A percentile compares a stretch with the other conserved stretches of the same genome.
phyloP scores from a whole-genome alignment of 352 stramenopile genomes.

The Phytophthora tentaculata region DNA sequence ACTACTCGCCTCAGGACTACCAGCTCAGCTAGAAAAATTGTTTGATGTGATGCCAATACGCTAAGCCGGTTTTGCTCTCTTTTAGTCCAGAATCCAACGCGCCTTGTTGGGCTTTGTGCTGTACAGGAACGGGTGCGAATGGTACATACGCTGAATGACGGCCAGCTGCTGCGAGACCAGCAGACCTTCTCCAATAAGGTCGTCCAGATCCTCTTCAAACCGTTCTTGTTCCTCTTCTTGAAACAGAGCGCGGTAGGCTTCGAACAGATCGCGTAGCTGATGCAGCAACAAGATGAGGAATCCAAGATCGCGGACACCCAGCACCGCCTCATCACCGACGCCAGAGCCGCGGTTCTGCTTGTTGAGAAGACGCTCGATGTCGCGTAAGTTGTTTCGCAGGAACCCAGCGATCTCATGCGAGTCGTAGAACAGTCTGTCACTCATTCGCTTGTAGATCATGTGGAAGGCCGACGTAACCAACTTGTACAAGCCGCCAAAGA shows the following conservation, averaged over 20 bases:
- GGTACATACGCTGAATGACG: constrained; percentile 90
- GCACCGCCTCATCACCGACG: constrained; percentile 37
- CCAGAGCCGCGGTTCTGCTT: constrained; percentile 65
- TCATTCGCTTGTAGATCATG: constrained; percentile 82
- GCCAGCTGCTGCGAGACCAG: constrained; percentile 82
- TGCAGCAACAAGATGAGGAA: constrained; percentile 79
- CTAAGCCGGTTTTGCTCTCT: constrained; percentile 17
- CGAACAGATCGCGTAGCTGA: constrained; percentile 79
- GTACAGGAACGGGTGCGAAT: constrained; percentile 83
- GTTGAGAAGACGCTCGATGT: constrained; percentile 87
- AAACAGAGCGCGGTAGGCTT: constrained; percentile 74
- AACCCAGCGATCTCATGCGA: constrained; percentile 75
- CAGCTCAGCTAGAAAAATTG: constrained; percentile 72
- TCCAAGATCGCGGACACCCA: constrained; percentile 72
- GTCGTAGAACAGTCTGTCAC: constrained; percentile 81
- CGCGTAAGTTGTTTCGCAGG: constrained; percentile 79
- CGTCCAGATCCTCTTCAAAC: constrained; percentile 84
- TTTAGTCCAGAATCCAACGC: constrained; percentile 67
- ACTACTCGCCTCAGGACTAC: constrained; percentile 98
- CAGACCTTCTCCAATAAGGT: constrained; percentile 79
- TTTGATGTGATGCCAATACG: constrained; percentile 29
- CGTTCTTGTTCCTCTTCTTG: constrained; percentile 81
- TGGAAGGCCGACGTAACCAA: constrained; percentile 60
- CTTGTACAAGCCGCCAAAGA: constrained; percentile 77
- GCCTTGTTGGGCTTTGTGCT: constrained; percentile 50